Evolutionary conservation across 495 filamentous ascomycete species (phyloP), one percentile per base, ranked within the genome.

Genomic region (Penicillium samsonianum): DNA sequence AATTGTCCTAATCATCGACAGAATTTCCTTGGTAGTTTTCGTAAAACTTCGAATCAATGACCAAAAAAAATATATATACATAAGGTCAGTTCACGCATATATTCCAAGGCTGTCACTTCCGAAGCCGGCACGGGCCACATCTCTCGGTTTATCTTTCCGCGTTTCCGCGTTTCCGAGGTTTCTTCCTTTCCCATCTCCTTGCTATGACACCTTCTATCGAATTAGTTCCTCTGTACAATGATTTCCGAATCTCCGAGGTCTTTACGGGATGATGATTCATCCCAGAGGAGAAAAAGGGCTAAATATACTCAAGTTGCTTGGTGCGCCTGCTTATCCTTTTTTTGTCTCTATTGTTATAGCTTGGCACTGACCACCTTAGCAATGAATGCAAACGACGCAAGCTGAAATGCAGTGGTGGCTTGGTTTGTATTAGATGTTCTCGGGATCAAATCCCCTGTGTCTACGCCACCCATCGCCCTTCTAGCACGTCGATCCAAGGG

Each of bases 321-420:
- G 74, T 76, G 55, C 28, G 63, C 63, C 40, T n/a, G 10, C 22
- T 0, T 43, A 22, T 25, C 38, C 0, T 11, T n/a, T 5, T 54
- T 31, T 25, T 42, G 16, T 20, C 16, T 22, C 12, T 42, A 28
- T 9, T 28, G 10, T 30, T 9, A 11, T 9, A 30, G 28, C 28
- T 30, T 35, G 14, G 6, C 48, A 28, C 60, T 68, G 58, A 63
- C 52, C 11, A 28, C 5, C 26, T 10, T 41, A 82, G 79, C 62
- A 95, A 92, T 65, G 89, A 96, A 67, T 96, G 91, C 75, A 95
- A 95, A 63, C 80, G 90, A 22, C 86, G 91, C 43, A 96, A 96
- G 73, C 88, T 96, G 70, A 95, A 94, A 68, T 96, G 91, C 71
- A 92, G 91, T 67, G 91, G 91, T 48, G 83, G 91, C 57, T 79